These are phyloP conservation scores for Telfairia occidentalis DNA, from an alignment of 331 rosid species.

Conservation along the genomic window DNA sequence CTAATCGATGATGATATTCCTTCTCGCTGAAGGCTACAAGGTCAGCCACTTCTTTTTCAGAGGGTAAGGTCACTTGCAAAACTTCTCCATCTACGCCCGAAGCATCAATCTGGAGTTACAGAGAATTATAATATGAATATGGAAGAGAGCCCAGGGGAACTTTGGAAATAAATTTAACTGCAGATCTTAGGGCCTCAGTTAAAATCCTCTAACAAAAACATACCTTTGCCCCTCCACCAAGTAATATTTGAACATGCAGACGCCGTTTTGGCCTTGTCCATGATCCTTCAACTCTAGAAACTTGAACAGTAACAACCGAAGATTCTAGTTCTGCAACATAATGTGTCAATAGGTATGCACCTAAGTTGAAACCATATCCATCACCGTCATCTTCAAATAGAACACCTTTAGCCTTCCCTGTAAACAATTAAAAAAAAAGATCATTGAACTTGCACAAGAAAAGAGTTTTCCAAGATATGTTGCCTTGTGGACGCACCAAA, in stretches of 20 bases:
- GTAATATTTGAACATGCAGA: constrained; percentile 59
- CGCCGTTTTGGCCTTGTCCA: constrained; percentile 71
- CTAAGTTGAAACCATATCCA: constrained; percentile 71
- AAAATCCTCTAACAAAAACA: constrained; percentile 12
- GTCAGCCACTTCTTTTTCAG: constrained; percentile 48
- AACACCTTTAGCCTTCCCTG: constrained; percentile 86
- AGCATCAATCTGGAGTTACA: constrained; percentile 45
- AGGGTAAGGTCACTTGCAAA: constrained; percentile 50
- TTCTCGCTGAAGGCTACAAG: constrained; percentile 49
- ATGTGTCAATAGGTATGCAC: constrained; percentile 61
- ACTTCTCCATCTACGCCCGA: constrained; percentile 83
- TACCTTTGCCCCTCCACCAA: constrained; percentile 88
- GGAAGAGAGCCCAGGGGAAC: background rate
- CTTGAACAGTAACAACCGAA: constrained; percentile 50
- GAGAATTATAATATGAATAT: constrained; percentile 11
- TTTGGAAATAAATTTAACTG: constrained; percentile 2
- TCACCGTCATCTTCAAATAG: constrained; percentile 88
- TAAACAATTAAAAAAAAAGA: constrained; percentile 13
- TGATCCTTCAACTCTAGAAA: constrained; percentile 56
- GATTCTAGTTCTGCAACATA: constrained; percentile 63
- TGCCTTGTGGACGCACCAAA: background rate
- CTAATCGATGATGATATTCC: constrained; percentile 38
- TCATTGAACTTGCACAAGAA: background rate
- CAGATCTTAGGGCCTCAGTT: constrained; percentile 14
- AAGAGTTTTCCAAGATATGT: background rate